Evolutionary conservation across 495 filamentous ascomycete genomes (phyloP), one percentile per base, ranked within the genome.

Genomic region (Neurospora sp.): DNA sequence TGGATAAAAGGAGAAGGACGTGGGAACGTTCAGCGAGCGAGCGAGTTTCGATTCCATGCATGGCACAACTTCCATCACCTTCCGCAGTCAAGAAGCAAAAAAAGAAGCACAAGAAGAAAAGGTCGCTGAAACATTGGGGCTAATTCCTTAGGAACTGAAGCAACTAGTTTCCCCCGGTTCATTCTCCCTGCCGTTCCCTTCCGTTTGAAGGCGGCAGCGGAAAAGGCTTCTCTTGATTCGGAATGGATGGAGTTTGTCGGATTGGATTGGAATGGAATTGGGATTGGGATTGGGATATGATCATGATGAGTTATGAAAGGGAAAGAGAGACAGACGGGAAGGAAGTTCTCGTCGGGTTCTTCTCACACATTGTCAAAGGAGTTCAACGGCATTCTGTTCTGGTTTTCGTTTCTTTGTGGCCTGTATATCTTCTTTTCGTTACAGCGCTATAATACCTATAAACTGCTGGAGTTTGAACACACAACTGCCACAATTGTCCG

Each of bases 111-210:
- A 14, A 72, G 23, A 14, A 46, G 27, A 46, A 70, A 40, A 48
- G 27, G 23, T 38, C 48, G n/a, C 72, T 46, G 73, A 77, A 41
- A 70, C 72, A 41, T 74, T 69, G 73, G 76, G 78, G 78, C 80
- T 81, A 81, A 81, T 81, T 81, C 71, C 75, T 81, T 78, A 81
- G 80, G 78, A 81, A 80, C 76, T 80, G 76, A 81, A 80, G 80
- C 71, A 80, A 79, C 76, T 81, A 80, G 71, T 62, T 62, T 62
- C 14, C 54, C 14, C 54, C 54, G 12, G 54, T 31, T 31, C 14
- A 62, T 31, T 35, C 18, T n/a, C 27, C 54, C 54, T 62, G 54
- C 54, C 54, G 54, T 62, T 62, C 27, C 27, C 54, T n/a, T n/a
- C n/a, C 54, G 18, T 20, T 46, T 46, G 18, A 20, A 9, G 54